Base-by-base conservation (phyloP, 805 yeast species). In the Torulaspora indica region DNA sequence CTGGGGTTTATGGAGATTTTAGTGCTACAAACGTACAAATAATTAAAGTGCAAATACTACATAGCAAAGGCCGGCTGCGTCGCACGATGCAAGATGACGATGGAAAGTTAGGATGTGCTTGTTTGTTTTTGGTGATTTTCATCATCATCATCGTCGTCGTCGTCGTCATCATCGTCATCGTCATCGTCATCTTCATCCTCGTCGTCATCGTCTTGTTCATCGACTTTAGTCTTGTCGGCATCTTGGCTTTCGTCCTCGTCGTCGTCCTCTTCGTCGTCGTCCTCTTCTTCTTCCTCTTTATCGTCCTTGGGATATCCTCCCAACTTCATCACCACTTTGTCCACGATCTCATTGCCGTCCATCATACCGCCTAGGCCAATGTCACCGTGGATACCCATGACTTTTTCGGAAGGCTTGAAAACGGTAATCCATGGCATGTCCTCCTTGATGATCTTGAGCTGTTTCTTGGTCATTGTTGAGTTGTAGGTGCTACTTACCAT, bases 311-410 rank as follows among this genome's bases (percentile, higher is more conserved):
- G 81, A 74, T 76, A 68, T 45, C 80, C 74, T 51, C 82, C 78
- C 52, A 89, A 69, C 60, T 82, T 83, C 66, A 81, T 72, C 15
- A 85, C 95, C 38, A 87, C 74, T 55, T 81, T 79, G 60, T 89
- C 95, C 14, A 89, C 96, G 55, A 93, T 83, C 63, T 90, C 97
- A 62, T 87, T 85, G 79, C 95, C 88, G 56, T 93, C 98, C 82
- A 90, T 84, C 98, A 93, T 93, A 43, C 98, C 98, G 38, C 98
- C 98, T 88, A 93, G 85, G n/a, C 98, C 98, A 45, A 93, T 89
- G 56, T 91, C 98, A 49, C 98, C 98, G 69, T 90, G 88, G 33
- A 87, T 77, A 45, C 95, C 88, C 59, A 85, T 80, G 5, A 91
- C 95, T 65, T 91, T 91, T 64, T 91, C 98, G 18, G 89, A 88